Evolutionary conservation across 2,329 filamentous ascomycete species (phyloP), one percentile per base, ranked within the genome.

Genomic region (Waltergamsia citrina): DNA sequence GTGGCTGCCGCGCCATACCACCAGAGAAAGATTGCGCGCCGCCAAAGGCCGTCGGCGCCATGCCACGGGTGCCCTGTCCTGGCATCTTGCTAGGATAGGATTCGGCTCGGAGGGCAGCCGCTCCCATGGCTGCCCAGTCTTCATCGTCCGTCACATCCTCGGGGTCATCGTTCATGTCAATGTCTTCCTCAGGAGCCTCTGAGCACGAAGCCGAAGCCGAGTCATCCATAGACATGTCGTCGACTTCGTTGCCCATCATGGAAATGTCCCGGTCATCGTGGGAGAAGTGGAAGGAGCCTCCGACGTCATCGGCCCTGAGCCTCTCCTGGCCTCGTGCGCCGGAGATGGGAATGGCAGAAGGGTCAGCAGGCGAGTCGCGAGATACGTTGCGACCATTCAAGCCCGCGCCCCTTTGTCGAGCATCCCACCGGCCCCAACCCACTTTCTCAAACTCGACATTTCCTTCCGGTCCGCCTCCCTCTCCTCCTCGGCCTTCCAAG

Each of bases 361-460:
- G 66, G 18, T 59, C 60, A 21, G 57, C 56, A 9, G 17, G n/a
- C 26, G 22, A 24, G 30, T 36, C 54, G 49, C 44, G 56, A 56
- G 57, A 54, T 52, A 54, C 51, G 45, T 47, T 63, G 53, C 54
- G 65, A 39, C 63, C 54, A 42, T 67, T 64, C 41, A 63, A 48
- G 28, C 71, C 63, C 41, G 84, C 74, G 35, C 80, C 84, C 47
- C 77, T 77, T 53, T 76, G 71, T 52, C 78, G 78, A 41, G 88
- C 92, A 57, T 93, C 84, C 90, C 90, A 98, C 44, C 87, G 78
- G 39, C 92, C 92, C 90, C 90, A 96, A 51, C 90, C 90, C 38
- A 95, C 86, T 68, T 96, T 96, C 57, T 93, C 84, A 53, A 94
- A 96, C 52, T 81, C 71, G 48, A 92, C 80, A 46, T 85, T 79